Percentiles rank a stretch among this genome's conserved stretches.
phyloP scores from a whole-genome alignment of 1,139 yeast species.

The Chernovozyma sophiae-reginae region DNA sequence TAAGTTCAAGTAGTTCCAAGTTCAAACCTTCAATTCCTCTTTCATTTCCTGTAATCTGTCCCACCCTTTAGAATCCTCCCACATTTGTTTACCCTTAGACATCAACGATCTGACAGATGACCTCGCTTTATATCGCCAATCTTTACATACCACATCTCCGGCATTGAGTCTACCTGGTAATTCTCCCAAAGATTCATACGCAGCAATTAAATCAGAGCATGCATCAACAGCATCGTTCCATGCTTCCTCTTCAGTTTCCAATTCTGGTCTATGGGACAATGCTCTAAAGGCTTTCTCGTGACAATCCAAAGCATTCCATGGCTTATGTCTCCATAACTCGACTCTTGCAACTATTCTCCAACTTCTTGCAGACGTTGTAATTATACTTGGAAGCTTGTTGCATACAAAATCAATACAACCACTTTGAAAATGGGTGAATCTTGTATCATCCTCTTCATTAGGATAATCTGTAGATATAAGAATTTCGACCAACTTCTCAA shows the following conservation, averaged over 20 bases:
- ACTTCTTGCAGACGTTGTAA: constrained; percentile 65
- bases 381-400: constrained; percentile 59
- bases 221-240: constrained; percentile 84
- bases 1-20: no score
- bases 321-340: constrained; percentile 80
- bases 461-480: constrained; percentile 54
- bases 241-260: constrained; percentile 54
- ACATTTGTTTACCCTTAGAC: constrained; percentile 72
- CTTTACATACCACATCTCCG: constrained; percentile 80
- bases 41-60: constrained; percentile 55
- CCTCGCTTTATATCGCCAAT: constrained; percentile 85
- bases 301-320: constrained; percentile 85
- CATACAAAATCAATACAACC: constrained; percentile 70
- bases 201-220: constrained; percentile 76
- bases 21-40: constrained; percentile 27
- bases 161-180: constrained; percentile 81
- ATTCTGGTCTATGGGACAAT: constrained; percentile 57
- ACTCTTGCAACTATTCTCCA: constrained; percentile 86
- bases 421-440: constrained; percentile 56
- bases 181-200: constrained; percentile 85
- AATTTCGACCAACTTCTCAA: constrained; percentile 70
- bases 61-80: constrained; percentile 86
- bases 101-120: constrained; percentile 68
- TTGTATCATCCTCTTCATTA: constrained; percentile 27
- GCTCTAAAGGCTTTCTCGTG: constrained; percentile 87